These are phyloP conservation scores for Naganishia vishniacii DNA, from an alignment of 768 basidiomycete species.

Conservation along the genomic window DNA sequence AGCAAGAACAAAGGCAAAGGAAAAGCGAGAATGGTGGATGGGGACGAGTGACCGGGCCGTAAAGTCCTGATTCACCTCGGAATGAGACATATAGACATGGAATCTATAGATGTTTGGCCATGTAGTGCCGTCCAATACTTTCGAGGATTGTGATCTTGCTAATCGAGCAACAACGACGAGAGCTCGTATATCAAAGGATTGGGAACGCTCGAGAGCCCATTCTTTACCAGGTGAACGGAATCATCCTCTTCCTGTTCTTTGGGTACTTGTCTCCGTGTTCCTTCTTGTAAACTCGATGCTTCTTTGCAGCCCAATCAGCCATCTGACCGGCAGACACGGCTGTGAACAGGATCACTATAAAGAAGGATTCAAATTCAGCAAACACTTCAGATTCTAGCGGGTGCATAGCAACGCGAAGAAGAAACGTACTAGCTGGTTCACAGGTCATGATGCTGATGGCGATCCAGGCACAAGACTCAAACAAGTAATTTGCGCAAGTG, in stretches of 20 bases:
- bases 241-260: slow-evolving; percentile 65
- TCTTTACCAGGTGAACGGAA: slow-evolving; percentile 59
- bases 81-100: background rate
- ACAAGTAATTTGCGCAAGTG: slow-evolving; percentile 90
- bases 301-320: slow-evolving; percentile 82
- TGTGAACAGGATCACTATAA: slow-evolving; percentile 56
- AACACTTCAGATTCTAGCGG: background rate
- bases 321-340: slow-evolving; percentile 63
- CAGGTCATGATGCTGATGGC: slow-evolving; percentile 70
- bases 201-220: no score
- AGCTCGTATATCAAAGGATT: no score
- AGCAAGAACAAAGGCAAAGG: slow-evolving; percentile 24
- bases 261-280: slow-evolving; percentile 87
- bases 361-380: background rate
- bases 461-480: slow-evolving; percentile 74
- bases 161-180: no score
- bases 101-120: no score
- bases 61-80: background rate
- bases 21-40: slow-evolving; percentile 14
- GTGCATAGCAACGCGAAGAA: no score
- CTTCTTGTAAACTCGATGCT: slow-evolving; percentile 80
- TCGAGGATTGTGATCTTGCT: no score
- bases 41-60: background rate
- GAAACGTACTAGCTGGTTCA: slow-evolving; percentile 46
- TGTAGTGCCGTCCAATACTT: no score